Evolutionary conservation across 177 flowering plant genomes (phyloP), one percentile per base, ranked within the genome.

Genomic region (Vitis hybrid): DNA sequence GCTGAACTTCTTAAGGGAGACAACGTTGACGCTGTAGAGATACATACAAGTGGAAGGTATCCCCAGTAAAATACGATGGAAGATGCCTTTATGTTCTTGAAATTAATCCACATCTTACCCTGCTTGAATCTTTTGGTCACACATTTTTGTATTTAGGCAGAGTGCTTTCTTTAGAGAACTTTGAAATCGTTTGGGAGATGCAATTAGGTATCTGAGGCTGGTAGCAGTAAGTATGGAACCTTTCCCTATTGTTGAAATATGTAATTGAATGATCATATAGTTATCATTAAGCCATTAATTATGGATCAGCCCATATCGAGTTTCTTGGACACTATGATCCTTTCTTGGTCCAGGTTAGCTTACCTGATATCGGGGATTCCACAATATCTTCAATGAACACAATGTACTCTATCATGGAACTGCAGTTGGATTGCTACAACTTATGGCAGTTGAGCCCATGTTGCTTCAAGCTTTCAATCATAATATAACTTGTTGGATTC

Each of bases 41-140:
- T 92, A 65, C 98, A 88, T 74, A 92, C 98, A 50, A 88, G 78
- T 81, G 96, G 87, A 82, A 89, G 96, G 97, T 88, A 83, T 14
- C 4, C 11, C 15, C 12, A n/a, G 11, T 56, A 30, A 8, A 16
- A 3, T 15, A n/a, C 9, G 2, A 40, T 16, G 52, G 11, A 35
- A 35, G 10, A 27, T 8, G 27, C 55, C 12, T 54, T 27, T 66
- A n/a, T 61, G 19, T 12, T 15, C 14, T 1, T 4, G 4, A 7
- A 18, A 11, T 6, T 18, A 12, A 32, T 61, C 50, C 19, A 3
- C 3, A 24, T 16, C 11, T 65, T 50, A 67, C 63, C 60, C 62
- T 18, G 15, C 16, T 52, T 46, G 16, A 51, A 35, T 27, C 51
- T 48, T 18, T 64, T 35, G 64, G n/a, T 30, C 52, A 24, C 55